Evolutionary conservation across 23 red algal species (phyloP).

Genomic region (Gracilariopsis chorda): DNA sequence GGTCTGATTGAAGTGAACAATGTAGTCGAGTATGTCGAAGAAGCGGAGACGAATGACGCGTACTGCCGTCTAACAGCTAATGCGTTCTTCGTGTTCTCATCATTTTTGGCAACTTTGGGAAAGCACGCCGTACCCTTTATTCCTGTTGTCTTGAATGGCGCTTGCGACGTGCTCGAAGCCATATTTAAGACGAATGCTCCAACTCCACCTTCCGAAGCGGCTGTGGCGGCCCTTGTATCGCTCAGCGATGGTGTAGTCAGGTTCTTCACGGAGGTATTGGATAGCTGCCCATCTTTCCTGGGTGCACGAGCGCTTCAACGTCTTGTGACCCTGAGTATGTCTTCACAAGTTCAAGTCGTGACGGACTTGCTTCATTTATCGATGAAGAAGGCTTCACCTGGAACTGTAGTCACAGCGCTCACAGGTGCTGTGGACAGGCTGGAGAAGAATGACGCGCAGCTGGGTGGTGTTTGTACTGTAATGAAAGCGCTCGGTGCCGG

Average conservation of each 20-base stretch:
- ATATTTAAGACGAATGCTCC: not conserved
- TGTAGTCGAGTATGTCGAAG: not conserved
- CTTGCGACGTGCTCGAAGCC: not conserved
- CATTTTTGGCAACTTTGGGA: not conserved
- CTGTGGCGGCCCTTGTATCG: not conserved
- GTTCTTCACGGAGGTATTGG: not conserved
- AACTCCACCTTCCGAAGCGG: not conserved
- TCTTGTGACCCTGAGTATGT: not conserved
- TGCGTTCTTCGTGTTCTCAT: not conserved
- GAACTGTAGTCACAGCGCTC: not conserved
- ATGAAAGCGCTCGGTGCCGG: not conserved
- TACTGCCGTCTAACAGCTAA: not conserved
- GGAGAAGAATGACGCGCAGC: not conserved
- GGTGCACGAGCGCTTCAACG: not conserved
- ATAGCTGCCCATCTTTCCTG: not conserved
- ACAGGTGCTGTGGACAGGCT: not conserved
- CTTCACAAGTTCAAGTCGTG: not conserved
- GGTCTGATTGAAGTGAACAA: not conserved
- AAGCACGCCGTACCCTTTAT: slow-evolving; percentile 27
- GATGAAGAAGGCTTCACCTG: not conserved
- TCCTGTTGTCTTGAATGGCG: not conserved
- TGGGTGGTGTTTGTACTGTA: not conserved
- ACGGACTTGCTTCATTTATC: not conserved
- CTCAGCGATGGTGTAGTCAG: not conserved
- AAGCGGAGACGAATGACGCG: not conserved